Evolutionary conservation across 352 stramenopile genomes (phyloP), one percentile per base, ranked within the genome.

Genomic region (Pythium pyrilobum): DNA sequence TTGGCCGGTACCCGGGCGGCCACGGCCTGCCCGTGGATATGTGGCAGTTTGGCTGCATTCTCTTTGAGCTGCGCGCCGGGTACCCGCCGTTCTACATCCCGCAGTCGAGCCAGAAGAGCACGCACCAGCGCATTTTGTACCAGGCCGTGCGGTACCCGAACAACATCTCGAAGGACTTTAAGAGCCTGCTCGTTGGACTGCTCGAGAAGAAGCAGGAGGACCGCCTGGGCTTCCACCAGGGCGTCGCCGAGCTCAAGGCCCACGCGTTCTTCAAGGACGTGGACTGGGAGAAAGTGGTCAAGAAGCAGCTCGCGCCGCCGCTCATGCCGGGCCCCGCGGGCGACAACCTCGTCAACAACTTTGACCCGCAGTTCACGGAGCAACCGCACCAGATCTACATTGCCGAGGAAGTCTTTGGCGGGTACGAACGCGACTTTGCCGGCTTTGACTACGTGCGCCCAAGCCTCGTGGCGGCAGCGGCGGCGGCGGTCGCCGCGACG

Each of bases 31-130:
- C 81, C 6, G 92, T 98, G 3, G 92, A 98, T 64, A 88, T 96
- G 76, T 98, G 92, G 92, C 89, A 95, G 64, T 83, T 97, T 31
- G 92, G 92, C 25, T 96, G 86, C 53, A 81, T 98, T 28, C 70
- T 98, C n/a, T 97, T 96, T 56, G 92, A 98, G 64, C 85, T 98
- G 27, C 75, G 89, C 16, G 86, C 85, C 4, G 92, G 92, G 1
- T 95, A 96, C 45, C 92, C 92, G 1, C 92, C 91, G 28, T 97
- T 96, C 55, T 97, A 97, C 64, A 71, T 95, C 37, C 81, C 77
- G 11, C 87, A 97, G 55, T 95, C 85, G 24, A 93, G 81, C 44
- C 77, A 92, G 43, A 90, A 92, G 64, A 84, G 72, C 42, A 96
- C 92, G 36, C 92, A 95, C 62, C 77, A 96, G 41, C 78, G 85